Percentiles rank a stretch among this genome's conserved stretches.
These are phyloP conservation scores for Mrakia hoshinonis DNA, from an alignment of 768 basidiomycete genomes.

Conservation along the genomic window DNA sequence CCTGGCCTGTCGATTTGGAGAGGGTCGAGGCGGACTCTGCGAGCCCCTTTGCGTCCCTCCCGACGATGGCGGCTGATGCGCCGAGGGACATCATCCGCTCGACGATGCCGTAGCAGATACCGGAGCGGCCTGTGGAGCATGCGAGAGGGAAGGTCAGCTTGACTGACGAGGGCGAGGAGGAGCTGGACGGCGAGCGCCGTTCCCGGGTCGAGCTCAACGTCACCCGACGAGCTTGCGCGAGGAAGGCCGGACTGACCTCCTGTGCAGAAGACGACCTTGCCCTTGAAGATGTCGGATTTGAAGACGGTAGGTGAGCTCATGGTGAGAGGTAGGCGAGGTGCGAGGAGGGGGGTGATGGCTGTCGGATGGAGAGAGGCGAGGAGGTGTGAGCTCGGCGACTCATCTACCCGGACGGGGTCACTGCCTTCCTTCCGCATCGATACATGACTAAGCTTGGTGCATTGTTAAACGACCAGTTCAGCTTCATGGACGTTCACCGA, in stretches of 20 bases:
- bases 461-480: too few species aligned
- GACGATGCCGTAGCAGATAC: conserved; percentile 85
- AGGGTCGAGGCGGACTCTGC: conserved; percentile 62
- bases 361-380: background rate
- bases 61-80: conserved; percentile 69
- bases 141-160: background rate
- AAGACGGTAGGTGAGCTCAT: conserved; percentile 44
- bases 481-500: too few species aligned
- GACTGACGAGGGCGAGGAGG: background rate
- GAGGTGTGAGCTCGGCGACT: background rate
- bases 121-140: conserved; percentile 47
- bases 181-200: background rate
- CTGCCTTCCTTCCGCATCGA: too few species aligned
- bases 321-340: background rate
- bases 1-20: conserved; percentile 56
- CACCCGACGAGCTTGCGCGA: background rate
- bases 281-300: conserved; percentile 71
- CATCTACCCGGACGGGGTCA: background rate
- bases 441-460: too few species aligned
- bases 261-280: conserved; percentile 72
- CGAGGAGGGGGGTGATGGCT: background rate
- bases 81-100: conserved; percentile 68
- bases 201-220: background rate
- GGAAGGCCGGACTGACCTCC: conserved; percentile 49
- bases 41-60: conserved; percentile 69